Conservation (phyloP, 2,329 filamentous ascomycete genomes). For the Stagonosporopsis rhizophila region DNA sequence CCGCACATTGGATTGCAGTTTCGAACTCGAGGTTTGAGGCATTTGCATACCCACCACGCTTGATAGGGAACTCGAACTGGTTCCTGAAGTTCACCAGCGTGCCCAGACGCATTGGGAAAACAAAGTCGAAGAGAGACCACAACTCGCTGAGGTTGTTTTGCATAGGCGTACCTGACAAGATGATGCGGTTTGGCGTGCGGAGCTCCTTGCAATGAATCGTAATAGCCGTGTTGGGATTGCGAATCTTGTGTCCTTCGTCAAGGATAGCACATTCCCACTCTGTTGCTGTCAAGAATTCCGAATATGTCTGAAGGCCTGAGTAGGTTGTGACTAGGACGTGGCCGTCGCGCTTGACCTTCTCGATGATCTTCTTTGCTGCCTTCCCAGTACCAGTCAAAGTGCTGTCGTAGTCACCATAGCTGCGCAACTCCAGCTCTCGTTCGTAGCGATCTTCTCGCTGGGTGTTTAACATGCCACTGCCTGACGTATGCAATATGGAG, state of each 20-base stretch:
- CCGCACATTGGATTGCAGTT: constrained; percentile 91
- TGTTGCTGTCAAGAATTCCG: constrained; percentile 78
- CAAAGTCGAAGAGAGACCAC: constrained; percentile 97
- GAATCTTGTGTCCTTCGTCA: constrained; percentile 97
- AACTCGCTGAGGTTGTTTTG: constrained; percentile 96
- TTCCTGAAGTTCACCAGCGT: constrained; percentile 89
- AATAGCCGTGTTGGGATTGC: constrained; percentile 93
- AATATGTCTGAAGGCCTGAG: constrained; percentile 91
- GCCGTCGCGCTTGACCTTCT: constrained; percentile 80
- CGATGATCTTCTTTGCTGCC: constrained; percentile 79
- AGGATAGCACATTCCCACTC: constrained; percentile 94
- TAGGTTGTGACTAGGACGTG: constrained; percentile 97
- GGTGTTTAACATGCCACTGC: constrained; percentile 93
- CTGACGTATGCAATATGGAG: constrained; percentile 92
- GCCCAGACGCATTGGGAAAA: constrained; percentile 94
- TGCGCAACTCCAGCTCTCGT: constrained; percentile 61
- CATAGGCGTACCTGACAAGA: constrained; percentile 95
- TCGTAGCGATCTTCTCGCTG: constrained; percentile 67
- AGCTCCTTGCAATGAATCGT: constrained; percentile 96
- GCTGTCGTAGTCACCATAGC: constrained; percentile 54
- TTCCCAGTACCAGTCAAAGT: constrained; percentile 65
- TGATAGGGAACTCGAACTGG: constrained; percentile 93
- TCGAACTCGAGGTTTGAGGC: constrained; percentile 93
- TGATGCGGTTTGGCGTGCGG: constrained; percentile 86
- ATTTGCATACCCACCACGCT: constrained; percentile 91